Percentiles rank a stretch among this genome's conserved stretches.
Conservation (phyloP, 176 grass and related monocot species). For the Calamus simplicifolius region DNA sequence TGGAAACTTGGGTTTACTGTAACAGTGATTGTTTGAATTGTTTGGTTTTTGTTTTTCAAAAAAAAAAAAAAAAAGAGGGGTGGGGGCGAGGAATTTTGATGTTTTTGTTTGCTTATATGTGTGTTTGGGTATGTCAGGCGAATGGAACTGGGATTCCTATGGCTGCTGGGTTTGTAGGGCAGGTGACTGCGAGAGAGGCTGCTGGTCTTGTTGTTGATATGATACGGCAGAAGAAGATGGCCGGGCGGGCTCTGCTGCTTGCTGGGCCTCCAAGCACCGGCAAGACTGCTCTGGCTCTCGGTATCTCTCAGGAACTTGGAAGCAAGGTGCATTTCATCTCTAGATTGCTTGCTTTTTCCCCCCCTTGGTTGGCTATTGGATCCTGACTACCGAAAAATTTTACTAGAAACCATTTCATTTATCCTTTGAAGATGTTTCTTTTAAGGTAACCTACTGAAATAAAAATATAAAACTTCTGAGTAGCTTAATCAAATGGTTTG, state of each 20-base stretch:
- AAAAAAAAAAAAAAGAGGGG: not conserved
- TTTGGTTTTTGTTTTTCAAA: not conserved
- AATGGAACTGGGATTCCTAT: constrained; percentile 52
- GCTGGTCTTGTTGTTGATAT: constrained; percentile 73
- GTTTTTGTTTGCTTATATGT: not conserved
- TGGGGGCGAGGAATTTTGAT: not conserved
- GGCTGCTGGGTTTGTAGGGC: constrained; percentile 84
- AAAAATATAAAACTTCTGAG: too few species aligned
- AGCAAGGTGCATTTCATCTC: constrained; percentile 53
- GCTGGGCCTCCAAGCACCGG: constrained; percentile 82
- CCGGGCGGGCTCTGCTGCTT: constrained; percentile 71
- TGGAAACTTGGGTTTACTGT: too few species aligned
- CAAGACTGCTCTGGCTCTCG: constrained; percentile 82
- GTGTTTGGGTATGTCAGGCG: constrained; percentile 25
- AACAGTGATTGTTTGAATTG: too few species aligned
- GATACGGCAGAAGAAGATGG: constrained; percentile 97
- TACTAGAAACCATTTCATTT: too few species aligned
- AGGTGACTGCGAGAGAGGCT: constrained; percentile 67
- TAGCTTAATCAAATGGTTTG: too few species aligned
- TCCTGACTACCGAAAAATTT: too few species aligned
- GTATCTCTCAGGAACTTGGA: constrained; percentile 89
- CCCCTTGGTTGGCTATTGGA: not conserved
- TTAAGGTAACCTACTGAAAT: too few species aligned
- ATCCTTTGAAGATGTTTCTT: too few species aligned
- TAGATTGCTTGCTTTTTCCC: not conserved